Evolutionary conservation across 345 rosid species (phyloP).

Genomic region (Combretum micranthum): DNA sequence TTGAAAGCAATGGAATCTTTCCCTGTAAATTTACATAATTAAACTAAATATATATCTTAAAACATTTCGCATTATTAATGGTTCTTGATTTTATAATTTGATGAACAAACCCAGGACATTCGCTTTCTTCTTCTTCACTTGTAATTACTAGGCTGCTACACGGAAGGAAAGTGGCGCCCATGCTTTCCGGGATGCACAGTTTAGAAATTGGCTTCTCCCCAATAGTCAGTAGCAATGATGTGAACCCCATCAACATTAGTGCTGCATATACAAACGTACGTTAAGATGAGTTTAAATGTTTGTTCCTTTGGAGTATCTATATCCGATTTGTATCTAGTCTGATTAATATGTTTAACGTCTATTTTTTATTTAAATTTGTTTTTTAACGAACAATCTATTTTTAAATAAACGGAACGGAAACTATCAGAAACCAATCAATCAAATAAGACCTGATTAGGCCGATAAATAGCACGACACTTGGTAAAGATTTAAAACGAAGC

Average conservation of each 20-base stretch:
- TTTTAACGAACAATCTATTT: no score
- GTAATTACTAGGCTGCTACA: slow-evolving; percentile 20
- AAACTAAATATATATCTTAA: slow-evolving; percentile 5
- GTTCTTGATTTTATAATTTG: no score
- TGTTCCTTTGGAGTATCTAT: no score
- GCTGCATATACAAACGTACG: slow-evolving; percentile 20
- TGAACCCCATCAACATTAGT: slow-evolving; percentile 74
- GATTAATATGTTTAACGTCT: no score
- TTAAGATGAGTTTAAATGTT: no score
- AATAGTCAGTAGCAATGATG: slow-evolving; percentile 55
- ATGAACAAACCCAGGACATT: slow-evolving; percentile 16
- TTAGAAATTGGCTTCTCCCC: slow-evolving; percentile 49
- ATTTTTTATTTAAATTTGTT: no score
- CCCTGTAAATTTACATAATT: slow-evolving; percentile 24
- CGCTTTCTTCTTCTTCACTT: slow-evolving; percentile 33
- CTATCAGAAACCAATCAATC: background rate
- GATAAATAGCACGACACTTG: no score
- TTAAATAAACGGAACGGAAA: no score
- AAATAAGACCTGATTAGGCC: no score
- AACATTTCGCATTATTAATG: no score
- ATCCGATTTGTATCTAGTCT: no score
- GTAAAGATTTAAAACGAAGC: no score
- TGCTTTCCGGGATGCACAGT: slow-evolving; percentile 46
- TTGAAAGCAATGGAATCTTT: slow-evolving; percentile 40
- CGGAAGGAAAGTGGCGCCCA: slow-evolving; percentile 39